Evolutionary conservation across 2,329 filamentous ascomycete species (phyloP).

Genomic region (Xylariales sp.): DNA sequence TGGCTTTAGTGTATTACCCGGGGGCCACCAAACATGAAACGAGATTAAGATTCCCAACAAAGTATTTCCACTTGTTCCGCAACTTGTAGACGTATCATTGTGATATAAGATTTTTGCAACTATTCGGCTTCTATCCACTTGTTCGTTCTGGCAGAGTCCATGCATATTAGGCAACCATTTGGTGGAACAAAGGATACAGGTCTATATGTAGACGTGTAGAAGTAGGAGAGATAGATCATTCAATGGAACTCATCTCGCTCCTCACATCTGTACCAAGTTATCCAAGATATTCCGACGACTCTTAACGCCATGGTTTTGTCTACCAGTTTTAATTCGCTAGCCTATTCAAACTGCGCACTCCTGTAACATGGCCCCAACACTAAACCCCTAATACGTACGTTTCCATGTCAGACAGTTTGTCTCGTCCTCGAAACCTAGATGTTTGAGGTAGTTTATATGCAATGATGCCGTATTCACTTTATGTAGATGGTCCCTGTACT

Average conservation of each 20-base stretch:
- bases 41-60: constrained; percentile 46
- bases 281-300: neutral
- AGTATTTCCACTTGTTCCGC: constrained; percentile 2
- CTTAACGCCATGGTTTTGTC: constrained; percentile 17
- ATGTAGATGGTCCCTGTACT: constrained; percentile 23
- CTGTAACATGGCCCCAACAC: constrained; percentile 13
- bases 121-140: neutral
- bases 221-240: no score
- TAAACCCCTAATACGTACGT: constrained; percentile 6
- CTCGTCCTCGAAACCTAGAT: constrained; percentile 21
- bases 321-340: constrained; percentile 10
- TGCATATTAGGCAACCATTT: no score
- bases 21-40: constrained; percentile 45
- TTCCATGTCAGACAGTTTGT: constrained; percentile 23
- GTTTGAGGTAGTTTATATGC: constrained; percentile 32
- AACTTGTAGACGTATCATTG: constrained; percentile 8
- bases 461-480: constrained; percentile 21
- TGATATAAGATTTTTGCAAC: neutral
- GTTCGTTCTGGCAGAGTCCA: no score
- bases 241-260: no score
- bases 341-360: constrained; percentile 25
- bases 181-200: no score
- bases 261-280: no score
- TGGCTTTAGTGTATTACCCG: constrained; percentile 47
- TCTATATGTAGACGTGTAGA: no score